Base-by-base conservation (phyloP, 75 land plant genomes). In the Pinus albicaulis region DNA sequence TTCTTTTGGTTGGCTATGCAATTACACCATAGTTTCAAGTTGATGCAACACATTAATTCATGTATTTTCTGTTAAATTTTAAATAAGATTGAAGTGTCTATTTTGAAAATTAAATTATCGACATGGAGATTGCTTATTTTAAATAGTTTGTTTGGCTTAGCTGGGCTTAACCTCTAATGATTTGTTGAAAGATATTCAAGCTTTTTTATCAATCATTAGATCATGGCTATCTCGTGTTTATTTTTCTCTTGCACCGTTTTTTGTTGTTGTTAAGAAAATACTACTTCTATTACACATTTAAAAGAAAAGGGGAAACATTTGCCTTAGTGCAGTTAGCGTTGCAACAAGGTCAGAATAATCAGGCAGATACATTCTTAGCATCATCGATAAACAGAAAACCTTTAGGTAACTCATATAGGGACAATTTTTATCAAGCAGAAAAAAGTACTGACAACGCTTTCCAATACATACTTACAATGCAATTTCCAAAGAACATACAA, bases 1-100 rank as follows among this genome's bases (percentile, higher is more conserved):
- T 19, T 52, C n/a, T 48, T 57, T 57, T 68, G 64, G 34, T 36
- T 24, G 16, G 19, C 15, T 24, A 23, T n/a, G 74, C 31, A 52
- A 53, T 73, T 7, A 56, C 8, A 75, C 74, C 61, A n/a, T 64
- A 59, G 48, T 26, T 64, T 65, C 36, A 65, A 65, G 69, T 31
- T 31, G 36, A 66, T 66, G 19, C 20, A 34, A 64, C 20, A 16
- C 26, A 19, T 34, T 75, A n/a, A 17, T 48, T 71, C 22, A 25
- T 16, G 17, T 41, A 22, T 72, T 53, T 72, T 24, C 19, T 15
- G 23, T 15, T 72, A 15, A 53, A 72, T 16, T 52, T 41, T 55
- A 23, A 17, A 74, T 23, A 17, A 22, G 22, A 53, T 14, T 25
- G 14, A n/a, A 6, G 62, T 14, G 69, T 28, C 25, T 63, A 61